Conservation (phyloP, 1,284 basidiomycete genomes). For the Cryptococcus floricola region DNA sequence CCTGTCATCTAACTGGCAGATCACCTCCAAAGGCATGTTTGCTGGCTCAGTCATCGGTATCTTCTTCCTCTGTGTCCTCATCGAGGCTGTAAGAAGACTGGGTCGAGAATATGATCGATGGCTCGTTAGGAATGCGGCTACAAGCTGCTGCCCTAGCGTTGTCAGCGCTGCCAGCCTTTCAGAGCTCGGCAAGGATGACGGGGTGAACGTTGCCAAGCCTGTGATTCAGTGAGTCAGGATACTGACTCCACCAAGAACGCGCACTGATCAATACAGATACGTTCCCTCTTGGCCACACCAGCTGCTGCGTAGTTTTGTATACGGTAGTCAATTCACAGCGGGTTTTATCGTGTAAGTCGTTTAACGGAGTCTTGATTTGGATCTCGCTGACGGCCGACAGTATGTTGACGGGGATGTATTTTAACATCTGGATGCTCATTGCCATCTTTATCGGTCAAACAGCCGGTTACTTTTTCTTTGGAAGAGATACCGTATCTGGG, state of each 20-base stretch:
- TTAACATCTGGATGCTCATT: conserved; percentile 47
- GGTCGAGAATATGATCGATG: conserved; percentile 48
- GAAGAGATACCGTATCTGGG: conserved; percentile 27
- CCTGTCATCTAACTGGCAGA: conserved; percentile 47
- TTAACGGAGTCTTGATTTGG: neutral
- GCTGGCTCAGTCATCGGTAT: conserved; percentile 49
- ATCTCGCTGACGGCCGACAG: conserved; percentile 2
- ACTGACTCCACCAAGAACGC: neutral
- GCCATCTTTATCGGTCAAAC: conserved; percentile 47
- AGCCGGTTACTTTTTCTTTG: conserved; percentile 38
- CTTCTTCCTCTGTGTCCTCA: conserved; percentile 47
- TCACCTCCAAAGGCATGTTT: conserved; percentile 41
- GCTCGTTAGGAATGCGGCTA: conserved; percentile 13
- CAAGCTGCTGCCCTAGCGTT: neutral
- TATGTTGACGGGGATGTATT: conserved; percentile 51
- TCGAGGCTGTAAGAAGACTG: conserved; percentile 46
- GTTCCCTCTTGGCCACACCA: conserved; percentile 45
- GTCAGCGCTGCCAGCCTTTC: neutral
- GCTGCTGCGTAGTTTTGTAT: conserved; percentile 38
- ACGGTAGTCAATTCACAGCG: conserved; percentile 47
- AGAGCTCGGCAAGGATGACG: neutral
- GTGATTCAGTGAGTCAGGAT: neutral
- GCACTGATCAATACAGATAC: conserved; percentile 15
- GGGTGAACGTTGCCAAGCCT: neutral
- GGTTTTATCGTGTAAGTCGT: conserved; percentile 44